A percentile compares a stretch with the other conserved stretches of the same genome.
Conservation (phyloP, 208 protist species). For the Herpetomonas samuelpessoai region DNA sequence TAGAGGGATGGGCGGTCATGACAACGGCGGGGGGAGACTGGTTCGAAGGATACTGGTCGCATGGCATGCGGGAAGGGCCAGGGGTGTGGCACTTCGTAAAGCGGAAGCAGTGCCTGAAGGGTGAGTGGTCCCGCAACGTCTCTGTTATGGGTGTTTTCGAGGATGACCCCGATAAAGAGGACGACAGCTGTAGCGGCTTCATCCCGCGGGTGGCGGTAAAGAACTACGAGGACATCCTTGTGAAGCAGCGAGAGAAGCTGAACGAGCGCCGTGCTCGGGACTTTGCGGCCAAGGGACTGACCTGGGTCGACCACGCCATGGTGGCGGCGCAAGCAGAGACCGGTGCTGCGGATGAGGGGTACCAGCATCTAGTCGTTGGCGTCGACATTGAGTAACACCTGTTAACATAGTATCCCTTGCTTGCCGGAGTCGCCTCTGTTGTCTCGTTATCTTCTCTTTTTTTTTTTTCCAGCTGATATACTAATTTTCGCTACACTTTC, state of each 20-base stretch:
- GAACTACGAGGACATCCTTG: conserved; percentile 64
- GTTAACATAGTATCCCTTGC: not conserved
- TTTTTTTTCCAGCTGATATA: too few relatives aligned
- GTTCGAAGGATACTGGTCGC: conserved; percentile 86
- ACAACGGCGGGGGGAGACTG: conserved; percentile 62
- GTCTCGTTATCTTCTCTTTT: too few relatives aligned
- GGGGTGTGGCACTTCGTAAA: conserved; percentile 84
- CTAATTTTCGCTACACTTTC: too few relatives aligned
- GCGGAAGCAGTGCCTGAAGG: conserved; percentile 65
- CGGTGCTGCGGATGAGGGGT: conserved; percentile 13
- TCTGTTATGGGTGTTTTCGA: conserved; percentile 71
- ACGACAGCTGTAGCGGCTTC: conserved; percentile 49
- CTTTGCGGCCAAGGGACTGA: conserved; percentile 37
- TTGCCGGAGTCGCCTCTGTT: too few relatives aligned
- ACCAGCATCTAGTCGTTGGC: conserved; percentile 11
- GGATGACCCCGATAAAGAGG: conserved; percentile 71
- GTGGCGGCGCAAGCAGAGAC: conserved; percentile 1
- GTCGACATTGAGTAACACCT: conserved; percentile 20
- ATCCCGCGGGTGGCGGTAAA: conserved; percentile 75
- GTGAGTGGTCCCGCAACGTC: conserved; percentile 84
- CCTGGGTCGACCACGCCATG: conserved; percentile 49
- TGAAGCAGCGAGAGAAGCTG: conserved; percentile 52
- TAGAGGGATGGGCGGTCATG: conserved; percentile 81
- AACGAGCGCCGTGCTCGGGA: conserved; percentile 57
- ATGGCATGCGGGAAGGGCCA: conserved; percentile 80